A percentile compares a stretch with the other conserved stretches of the same genome.
phyloP scores from a whole-genome alignment of 495 filamentous ascomycete species.

The Penicillium parvum region DNA sequence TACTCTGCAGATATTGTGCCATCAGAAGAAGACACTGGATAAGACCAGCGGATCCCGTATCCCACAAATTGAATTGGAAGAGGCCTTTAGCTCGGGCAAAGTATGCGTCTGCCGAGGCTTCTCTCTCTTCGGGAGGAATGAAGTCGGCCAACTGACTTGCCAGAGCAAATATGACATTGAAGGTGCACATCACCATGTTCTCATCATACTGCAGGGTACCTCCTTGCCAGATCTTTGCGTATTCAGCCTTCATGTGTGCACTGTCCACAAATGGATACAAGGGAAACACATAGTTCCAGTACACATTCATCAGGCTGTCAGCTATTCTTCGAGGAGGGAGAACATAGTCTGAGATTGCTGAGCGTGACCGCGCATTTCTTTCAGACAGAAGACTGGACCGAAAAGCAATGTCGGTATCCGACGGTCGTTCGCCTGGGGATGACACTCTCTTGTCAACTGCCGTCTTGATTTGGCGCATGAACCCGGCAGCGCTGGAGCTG shows the following conservation, averaged over 20 bases:
- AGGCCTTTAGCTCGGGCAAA: slow-evolving; percentile 37
- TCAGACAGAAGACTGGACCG: slow-evolving; percentile 15
- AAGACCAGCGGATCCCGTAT: slow-evolving; percentile 32
- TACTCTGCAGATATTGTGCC: slow-evolving; percentile 42
- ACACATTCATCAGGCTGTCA: slow-evolving; percentile 35
- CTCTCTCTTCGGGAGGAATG: slow-evolving; percentile 29
- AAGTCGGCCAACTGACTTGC: slow-evolving; percentile 36
- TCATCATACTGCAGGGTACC: slow-evolving; percentile 29
- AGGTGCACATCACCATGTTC: slow-evolving; percentile 38
- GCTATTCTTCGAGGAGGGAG: slow-evolving; percentile 38
- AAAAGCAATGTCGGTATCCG: slow-evolving; percentile 7
- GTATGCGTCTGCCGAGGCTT: slow-evolving; percentile 31
- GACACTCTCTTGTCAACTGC: slow-evolving; percentile 31
- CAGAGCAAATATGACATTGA: slow-evolving; percentile 41
- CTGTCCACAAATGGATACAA: slow-evolving; percentile 39
- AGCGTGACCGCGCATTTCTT: slow-evolving; percentile 7
- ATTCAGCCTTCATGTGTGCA: slow-evolving; percentile 27
- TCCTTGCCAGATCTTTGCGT: slow-evolving; percentile 33
- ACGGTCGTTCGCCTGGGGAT: slow-evolving; percentile 18
- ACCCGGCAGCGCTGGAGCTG: slow-evolving; percentile 35
- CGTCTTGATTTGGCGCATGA: slow-evolving; percentile 37
- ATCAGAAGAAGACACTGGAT: slow-evolving; percentile 39
- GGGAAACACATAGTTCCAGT: slow-evolving; percentile 40
- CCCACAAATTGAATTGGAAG: slow-evolving; percentile 37
- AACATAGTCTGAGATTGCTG: slow-evolving; percentile 24